Evolutionary conservation across 2,329 filamentous ascomycete species (phyloP).

Genomic region (Ophiostoma novo-ulmi): DNA sequence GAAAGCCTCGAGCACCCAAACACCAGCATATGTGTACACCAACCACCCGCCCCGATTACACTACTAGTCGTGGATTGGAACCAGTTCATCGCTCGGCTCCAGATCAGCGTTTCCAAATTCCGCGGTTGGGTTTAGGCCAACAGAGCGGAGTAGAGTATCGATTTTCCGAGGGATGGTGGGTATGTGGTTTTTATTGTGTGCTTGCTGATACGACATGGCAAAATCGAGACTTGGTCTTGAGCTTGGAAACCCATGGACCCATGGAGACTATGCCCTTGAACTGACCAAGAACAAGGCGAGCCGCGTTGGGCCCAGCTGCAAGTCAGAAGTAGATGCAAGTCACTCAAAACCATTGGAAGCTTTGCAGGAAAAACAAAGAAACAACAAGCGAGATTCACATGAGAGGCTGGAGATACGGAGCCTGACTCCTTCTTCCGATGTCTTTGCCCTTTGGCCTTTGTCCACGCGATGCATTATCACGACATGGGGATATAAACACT

Average conservation of each 20-base stretch:
- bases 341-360: background rate
- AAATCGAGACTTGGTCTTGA: no score
- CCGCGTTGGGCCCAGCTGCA: background rate
- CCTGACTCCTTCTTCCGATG: background rate
- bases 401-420: background rate
- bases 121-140: background rate
- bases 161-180: background rate
- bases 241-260: background rate
- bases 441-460: background rate
- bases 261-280: background rate
- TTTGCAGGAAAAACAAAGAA: background rate
- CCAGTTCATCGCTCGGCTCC: background rate
- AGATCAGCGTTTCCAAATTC: background rate
- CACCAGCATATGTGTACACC: background rate
- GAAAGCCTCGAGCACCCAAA: background rate
- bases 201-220: background rate
- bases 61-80: background rate
- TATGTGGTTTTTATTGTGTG: background rate
- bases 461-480: background rate
- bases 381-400: background rate
- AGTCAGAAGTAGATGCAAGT: constrained; percentile 3
- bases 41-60: background rate
- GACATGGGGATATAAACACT: background rate
- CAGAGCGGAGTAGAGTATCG: background rate
- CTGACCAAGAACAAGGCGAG: background rate